Conservation (phyloP, 345 rosid genomes). For the Euphorbia lathyris region DNA sequence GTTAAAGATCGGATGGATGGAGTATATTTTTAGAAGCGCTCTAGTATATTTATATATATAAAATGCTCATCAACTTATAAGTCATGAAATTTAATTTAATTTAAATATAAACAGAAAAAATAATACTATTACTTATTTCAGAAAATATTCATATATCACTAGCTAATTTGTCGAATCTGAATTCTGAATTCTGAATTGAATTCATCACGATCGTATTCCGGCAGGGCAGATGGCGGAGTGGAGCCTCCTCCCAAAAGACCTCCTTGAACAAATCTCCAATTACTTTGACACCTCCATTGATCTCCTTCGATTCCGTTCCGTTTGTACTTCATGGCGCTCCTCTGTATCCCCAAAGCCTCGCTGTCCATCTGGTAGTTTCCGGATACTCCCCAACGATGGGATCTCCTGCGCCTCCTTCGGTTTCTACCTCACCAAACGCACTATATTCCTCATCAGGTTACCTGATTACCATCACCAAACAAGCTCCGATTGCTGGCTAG, state of each 20-base stretch:
- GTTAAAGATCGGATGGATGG: too few species aligned
- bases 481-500: constrained; percentile 46
- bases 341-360: constrained; percentile 37
- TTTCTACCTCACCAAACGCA: constrained; percentile 64
- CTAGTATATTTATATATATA: too few species aligned
- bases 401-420: constrained; percentile 41
- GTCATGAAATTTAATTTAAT: too few species aligned
- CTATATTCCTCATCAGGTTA: constrained; percentile 46
- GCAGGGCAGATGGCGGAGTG: constrained; percentile 72
- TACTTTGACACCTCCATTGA: constrained; percentile 52
- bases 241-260: constrained; percentile 67
- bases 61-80: too few species aligned
- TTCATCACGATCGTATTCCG: too few species aligned
- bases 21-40: too few species aligned
- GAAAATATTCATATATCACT: too few species aligned
- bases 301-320: constrained; percentile 67
- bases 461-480: constrained; percentile 25
- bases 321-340: constrained; percentile 79
- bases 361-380: constrained; percentile 42
- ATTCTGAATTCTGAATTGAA: too few species aligned
- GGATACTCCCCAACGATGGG: constrained; percentile 56
- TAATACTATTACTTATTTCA: too few species aligned
- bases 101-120: too few species aligned
- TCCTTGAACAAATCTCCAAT: constrained; percentile 49
- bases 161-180: too few species aligned